Evolutionary conservation across 305 asterid species (phyloP).

Genomic region (Ilex paraguariensis): DNA sequence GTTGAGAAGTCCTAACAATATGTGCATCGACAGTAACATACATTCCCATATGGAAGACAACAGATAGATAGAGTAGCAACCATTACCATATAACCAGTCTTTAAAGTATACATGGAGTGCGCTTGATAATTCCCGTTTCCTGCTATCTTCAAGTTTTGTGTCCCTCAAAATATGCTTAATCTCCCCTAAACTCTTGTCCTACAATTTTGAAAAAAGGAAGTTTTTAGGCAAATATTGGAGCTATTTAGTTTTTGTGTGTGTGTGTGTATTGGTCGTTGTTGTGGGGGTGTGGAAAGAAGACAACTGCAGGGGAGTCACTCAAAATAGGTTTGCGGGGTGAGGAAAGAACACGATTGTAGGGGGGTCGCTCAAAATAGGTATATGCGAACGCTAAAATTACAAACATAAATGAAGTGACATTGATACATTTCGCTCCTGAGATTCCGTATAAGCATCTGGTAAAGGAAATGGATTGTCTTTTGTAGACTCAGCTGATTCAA

Average conservation of each 20-base stretch:
- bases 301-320: no score
- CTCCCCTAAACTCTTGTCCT: constrained; percentile 73
- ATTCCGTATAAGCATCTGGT: constrained; percentile 81
- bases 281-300: no score
- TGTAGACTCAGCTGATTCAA: constrained; percentile 66
- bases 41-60: neutral
- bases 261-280: no score
- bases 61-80: constrained; percentile 4
- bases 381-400: no score
- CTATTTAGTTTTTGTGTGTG: no score
- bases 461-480: constrained; percentile 77
- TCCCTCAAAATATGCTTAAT: constrained; percentile 76
- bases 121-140: constrained; percentile 81
- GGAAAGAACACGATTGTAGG: neutral
- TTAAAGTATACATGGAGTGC: constrained; percentile 87
- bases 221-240: no score
- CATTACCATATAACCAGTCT: constrained; percentile 96
- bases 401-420: neutral
- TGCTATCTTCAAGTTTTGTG: constrained; percentile 78
- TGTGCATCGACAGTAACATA: constrained; percentile 3
- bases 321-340: no score
- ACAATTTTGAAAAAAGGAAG: constrained; percentile 16
- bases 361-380: no score
- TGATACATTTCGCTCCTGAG: constrained; percentile 80
- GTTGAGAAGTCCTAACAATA: neutral